Percentiles rank a stretch among this genome's conserved stretches.
Conservation (phyloP, 805 yeast species). For the Hanseniaspora vineae region DNA sequence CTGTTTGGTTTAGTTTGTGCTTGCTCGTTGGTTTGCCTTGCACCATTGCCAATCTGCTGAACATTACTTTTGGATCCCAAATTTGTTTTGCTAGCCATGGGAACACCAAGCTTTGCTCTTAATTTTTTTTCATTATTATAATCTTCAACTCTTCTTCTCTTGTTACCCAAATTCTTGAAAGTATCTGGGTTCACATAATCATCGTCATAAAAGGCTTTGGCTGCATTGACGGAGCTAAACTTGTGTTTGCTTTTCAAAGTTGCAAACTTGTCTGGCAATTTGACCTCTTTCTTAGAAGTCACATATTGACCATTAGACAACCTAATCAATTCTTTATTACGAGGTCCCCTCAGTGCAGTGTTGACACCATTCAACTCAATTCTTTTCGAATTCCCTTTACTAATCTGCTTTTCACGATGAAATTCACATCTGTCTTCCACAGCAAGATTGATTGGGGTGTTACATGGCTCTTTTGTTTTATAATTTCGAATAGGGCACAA, state of each 20-base stretch:
- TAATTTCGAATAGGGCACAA: conserved; percentile 41
- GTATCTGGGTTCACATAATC: conserved; percentile 36
- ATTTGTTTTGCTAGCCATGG: conserved; percentile 14
- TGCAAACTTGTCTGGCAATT: conserved; percentile 6
- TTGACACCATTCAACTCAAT: conserved; percentile 61
- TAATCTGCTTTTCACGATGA: conserved; percentile 50
- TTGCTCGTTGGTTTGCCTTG: neutral
- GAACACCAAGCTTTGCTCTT: conserved; percentile 19
- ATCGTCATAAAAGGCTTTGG: conserved; percentile 39
- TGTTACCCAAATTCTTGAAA: conserved; percentile 26
- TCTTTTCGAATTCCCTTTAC: conserved; percentile 43
- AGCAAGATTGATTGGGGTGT: conserved; percentile 42
- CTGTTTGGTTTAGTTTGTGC: neutral
- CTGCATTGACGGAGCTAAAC: conserved; percentile 31
- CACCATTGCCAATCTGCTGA: too few species aligned
- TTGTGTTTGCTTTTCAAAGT: conserved; percentile 11
- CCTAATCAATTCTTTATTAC: conserved; percentile 9
- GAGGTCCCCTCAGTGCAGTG: conserved; percentile 44
- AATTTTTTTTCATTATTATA: conserved; percentile 20
- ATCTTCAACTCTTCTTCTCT: conserved; percentile 28
- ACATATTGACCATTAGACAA: conserved; percentile 16
- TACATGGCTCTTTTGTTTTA: conserved; percentile 41
- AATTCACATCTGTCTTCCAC: conserved; percentile 50
- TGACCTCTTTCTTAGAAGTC: conserved; percentile 15
- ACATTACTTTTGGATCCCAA: neutral